These are phyloP conservation scores for Carex cristatella DNA, from an alignment of 176 grass and related monocot species.

Conservation along the genomic window DNA sequence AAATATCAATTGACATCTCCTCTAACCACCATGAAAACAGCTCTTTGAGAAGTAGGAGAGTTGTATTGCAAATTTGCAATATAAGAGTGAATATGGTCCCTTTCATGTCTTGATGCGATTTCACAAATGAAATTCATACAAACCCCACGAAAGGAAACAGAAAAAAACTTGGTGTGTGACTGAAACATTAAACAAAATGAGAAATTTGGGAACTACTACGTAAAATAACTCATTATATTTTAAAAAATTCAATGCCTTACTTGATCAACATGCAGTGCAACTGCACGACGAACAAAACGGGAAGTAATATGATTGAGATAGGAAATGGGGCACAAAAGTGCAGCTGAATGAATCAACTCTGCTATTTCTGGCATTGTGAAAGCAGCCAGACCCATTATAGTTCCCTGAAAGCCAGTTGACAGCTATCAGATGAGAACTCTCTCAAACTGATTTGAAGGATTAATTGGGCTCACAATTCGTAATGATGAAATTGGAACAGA, in stretches of 20 bases:
- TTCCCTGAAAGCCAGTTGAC: slow-evolving; percentile 53
- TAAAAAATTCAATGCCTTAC: slow-evolving; percentile 32
- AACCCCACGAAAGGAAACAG: neutral
- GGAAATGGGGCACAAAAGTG: slow-evolving; percentile 96
- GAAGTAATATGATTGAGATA: slow-evolving; percentile 83
- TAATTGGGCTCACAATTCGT: neutral
- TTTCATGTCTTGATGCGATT: neutral
- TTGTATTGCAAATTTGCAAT: neutral
- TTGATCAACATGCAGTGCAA: slow-evolving; percentile 86
- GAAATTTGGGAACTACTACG: slow-evolving; percentile 8
- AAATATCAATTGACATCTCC: neutral
- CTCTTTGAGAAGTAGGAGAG: neutral
- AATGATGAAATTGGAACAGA: neutral
- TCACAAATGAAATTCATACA: neutral
- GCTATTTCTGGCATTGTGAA: slow-evolving; percentile 67
- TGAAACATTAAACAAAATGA: neutral
- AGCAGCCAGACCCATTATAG: slow-evolving; percentile 91
- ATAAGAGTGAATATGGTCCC: neutral
- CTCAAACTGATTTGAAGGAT: neutral
- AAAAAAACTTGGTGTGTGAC: neutral
- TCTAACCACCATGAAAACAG: neutral
- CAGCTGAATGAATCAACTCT: slow-evolving; percentile 74
- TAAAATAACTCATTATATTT: slow-evolving; percentile 28
- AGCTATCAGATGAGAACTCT: neutral
- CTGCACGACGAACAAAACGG: slow-evolving; percentile 73